Base-by-base conservation (phyloP, 140 eudicot genomes). In the Erigeron philadelphicus region DNA sequence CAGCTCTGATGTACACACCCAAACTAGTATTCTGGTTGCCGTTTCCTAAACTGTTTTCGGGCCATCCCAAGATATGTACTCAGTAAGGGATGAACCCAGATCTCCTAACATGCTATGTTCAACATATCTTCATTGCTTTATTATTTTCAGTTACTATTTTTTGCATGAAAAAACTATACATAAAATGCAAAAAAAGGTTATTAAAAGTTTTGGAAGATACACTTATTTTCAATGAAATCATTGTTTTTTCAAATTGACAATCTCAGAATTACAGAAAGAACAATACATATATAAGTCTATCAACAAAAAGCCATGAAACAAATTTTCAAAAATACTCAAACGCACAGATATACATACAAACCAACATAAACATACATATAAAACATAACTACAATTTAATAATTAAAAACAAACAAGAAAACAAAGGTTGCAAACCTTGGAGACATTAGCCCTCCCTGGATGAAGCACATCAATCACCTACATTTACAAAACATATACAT, bases 391-490 rank as follows among this genome's bases (percentile, higher is more conserved):
- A 46, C n/a, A 70, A 17, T 1, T 41, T 43, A 0, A 55, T 9
- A 19, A 21, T 56, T 17, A 50, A 11, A 57, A 9, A 21, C 4
- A 31, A 31, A 31, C 4, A 31, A 31, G 38, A 31, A 31, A 31
- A 31, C 3, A 31, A 35, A 10, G 15, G 63, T 16, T 5, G 13
- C 45, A 13, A 78, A 89, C 96, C 96, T 89, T 89, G 71, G 96
- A 89, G 2, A 89, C 95, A 79, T 89, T 89, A 1, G 96, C 79
- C 66, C 89, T 77, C 67, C 96, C 96, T 2, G 96, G 96, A 64
- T 89, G 96, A 54, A 89, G 87, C 62, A 89, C 96, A 75, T 89
- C 96, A 70, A 89, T 87, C 57, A 89, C 75, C 96, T 88, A 71
- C 59, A 78, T 64, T 5, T 61, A 35, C 63, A 2, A 52, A 64